A percentile compares a stretch with the other conserved stretches of the same genome.
Evolutionary conservation across 2,329 filamentous ascomycete species (phyloP).

Genomic region (Nemania sp.): DNA sequence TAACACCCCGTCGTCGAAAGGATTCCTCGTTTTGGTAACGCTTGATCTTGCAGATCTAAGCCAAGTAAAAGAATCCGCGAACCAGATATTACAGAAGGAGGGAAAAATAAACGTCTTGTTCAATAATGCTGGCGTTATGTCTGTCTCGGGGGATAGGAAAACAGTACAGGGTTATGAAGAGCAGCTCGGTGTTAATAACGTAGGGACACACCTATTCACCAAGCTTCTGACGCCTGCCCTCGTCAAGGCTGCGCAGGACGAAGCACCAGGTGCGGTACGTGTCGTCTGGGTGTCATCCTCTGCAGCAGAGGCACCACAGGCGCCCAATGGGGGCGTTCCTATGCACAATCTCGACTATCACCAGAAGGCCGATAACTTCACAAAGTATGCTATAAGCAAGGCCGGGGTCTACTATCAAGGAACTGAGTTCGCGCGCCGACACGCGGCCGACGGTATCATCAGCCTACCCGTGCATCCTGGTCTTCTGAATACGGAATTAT

Average conservation of each 20-base stretch:
- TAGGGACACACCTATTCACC: constrained; percentile 46
- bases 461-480: constrained; percentile 42
- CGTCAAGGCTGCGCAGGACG: constrained; percentile 32
- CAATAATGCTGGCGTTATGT: constrained; percentile 53
- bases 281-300: constrained; percentile 46
- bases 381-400: constrained; percentile 43
- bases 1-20: neutral
- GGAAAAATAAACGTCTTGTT: constrained; percentile 54
- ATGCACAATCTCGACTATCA: constrained; percentile 34
- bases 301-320: constrained; percentile 19
- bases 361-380: constrained; percentile 18
- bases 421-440: constrained; percentile 38
- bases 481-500: constrained; percentile 42
- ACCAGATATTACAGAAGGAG: constrained; percentile 53
- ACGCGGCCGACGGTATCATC: constrained; percentile 33
- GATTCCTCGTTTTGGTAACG: neutral
- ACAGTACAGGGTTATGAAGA: constrained; percentile 47
- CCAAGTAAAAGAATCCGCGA: constrained; percentile 53
- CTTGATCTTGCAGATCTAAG: constrained; percentile 53
- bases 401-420: constrained; percentile 41
- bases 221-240: constrained; percentile 43
- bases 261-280: constrained; percentile 34
- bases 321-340: constrained; percentile 30
- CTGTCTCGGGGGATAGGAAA: constrained; percentile 26
- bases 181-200: constrained; percentile 45